Evolutionary conservation across 2,329 filamentous ascomycete species (phyloP), one percentile per base, ranked within the genome.

Genomic region (Dactylonectria macrodidyma): DNA sequence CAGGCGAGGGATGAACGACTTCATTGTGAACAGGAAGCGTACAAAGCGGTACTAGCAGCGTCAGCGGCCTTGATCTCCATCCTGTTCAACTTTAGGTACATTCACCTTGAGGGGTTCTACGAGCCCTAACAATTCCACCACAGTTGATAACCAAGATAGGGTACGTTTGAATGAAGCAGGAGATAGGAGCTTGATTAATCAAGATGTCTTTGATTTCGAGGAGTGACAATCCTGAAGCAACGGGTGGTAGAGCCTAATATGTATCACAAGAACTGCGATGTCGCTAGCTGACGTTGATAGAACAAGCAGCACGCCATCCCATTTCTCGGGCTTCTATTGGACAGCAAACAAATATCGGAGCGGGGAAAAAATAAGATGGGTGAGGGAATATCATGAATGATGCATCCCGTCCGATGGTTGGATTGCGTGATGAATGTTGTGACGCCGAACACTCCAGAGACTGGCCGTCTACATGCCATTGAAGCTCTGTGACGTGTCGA

Each of bases 41-140:
- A 19, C 44, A 51, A 59, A 59, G 61, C 59, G 47, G 54, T 66
- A 46, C 70, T 72, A 65, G 56, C 62, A 59, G 67, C 60, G 71
- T 73, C 71, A 73, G 70, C 48, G 66, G 63, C 62, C 70, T 54
- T 61, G 46, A 57, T 63, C 57, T 71, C 58, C 70, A 71, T 71
- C 66, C 59, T 60, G 24, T 55, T 33, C 56, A 64, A 71, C 59
- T 67, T 67, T 67, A 71, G 70, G 71, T 73, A 73, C 70, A 73
- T 73, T 73, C 71, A 72, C 70, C 70, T 71, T 66, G 68, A 48
- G 51, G 54, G 47, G 61, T 60, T 44, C 61, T 67, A 67, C 66
- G 34, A 73, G 67, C 70, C 71, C 69, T 55, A 69, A 30, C 56
- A 44, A 48, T 65, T 68, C 67, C 63, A 71, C 59, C 66, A 67